A percentile compares a stretch with the other conserved stretches of the same genome.
These are phyloP conservation scores for Carex cristatella DNA, from an alignment of 176 grass and related monocot genomes.

Conservation along the genomic window DNA sequence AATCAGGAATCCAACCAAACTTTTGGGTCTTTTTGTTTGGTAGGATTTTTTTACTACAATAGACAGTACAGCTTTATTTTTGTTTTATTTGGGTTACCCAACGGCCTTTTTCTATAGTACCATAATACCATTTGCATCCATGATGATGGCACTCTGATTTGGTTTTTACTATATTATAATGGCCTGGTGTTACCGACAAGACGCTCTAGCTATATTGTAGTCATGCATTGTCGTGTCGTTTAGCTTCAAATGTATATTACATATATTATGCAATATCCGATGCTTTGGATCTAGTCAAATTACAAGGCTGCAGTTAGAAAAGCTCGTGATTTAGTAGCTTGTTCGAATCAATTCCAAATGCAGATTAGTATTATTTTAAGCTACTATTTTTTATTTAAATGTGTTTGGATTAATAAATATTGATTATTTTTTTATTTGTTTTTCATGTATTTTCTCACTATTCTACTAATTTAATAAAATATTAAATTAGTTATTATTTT, in stretches of 20 bases:
- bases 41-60: constrained; percentile 25
- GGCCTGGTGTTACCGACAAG: not conserved
- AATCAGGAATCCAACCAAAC: constrained; percentile 6
- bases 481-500: too few relatives aligned
- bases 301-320: too few relatives aligned
- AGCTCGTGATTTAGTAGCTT: too few relatives aligned
- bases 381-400: too few relatives aligned
- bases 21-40: constrained; percentile 31
- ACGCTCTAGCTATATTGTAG: not conserved
- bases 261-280: too few relatives aligned
- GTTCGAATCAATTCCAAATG: too few relatives aligned
- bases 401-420: too few relatives aligned
- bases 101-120: constrained; percentile 1
- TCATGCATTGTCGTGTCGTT: not conserved
- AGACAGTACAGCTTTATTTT: constrained; percentile 21
- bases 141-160: not conserved
- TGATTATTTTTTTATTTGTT: too few relatives aligned
- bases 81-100: constrained; percentile 26
- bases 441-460: too few relatives aligned
- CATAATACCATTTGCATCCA: constrained; percentile 23
- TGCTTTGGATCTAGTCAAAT: too few relatives aligned
- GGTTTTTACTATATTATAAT: not conserved
- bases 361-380: too few relatives aligned
- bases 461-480: too few relatives aligned
- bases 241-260: not conserved